phyloP scores from a whole-genome alignment of 371 early-diverging fungal genomes.

The Apophysomyces ossiformis region DNA sequence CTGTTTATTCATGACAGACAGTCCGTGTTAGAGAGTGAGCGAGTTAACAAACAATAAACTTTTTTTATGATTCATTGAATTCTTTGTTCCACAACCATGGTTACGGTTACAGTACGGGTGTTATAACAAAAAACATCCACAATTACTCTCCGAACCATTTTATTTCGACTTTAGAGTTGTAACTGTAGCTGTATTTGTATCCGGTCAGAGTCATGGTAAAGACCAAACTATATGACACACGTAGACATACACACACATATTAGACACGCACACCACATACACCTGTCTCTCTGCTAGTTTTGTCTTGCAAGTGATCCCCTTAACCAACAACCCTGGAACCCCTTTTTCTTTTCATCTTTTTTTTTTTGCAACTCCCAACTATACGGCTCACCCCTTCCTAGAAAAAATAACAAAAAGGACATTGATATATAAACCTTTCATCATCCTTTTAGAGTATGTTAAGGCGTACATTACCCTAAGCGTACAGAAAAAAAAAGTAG shows the following conservation, averaged over 20 bases:
- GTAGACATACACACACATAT: background rate
- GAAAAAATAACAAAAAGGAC: background rate
- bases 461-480: background rate
- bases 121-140: no score
- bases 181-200: background rate
- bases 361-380: slow-evolving; percentile 5
- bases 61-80: no score
- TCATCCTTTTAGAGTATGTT: background rate
- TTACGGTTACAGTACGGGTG: no score
- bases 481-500: slow-evolving; percentile 1
- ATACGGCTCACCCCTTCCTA: background rate
- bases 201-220: background rate
- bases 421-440: background rate
- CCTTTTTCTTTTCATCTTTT: slow-evolving; percentile 12
- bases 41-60: no score
- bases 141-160: no score
- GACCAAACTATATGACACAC: background rate
- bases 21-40: no score
- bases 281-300: background rate
- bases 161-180: background rate
- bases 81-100: no score
- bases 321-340: slow-evolving; percentile 10
- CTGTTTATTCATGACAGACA: no score
- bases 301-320: slow-evolving; percentile 11
- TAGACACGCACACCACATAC: no score